A percentile compares a stretch with the other conserved stretches of the same genome.
phyloP scores from a whole-genome alignment of 441 rosid genomes.

The Corymbia citriodora region DNA sequence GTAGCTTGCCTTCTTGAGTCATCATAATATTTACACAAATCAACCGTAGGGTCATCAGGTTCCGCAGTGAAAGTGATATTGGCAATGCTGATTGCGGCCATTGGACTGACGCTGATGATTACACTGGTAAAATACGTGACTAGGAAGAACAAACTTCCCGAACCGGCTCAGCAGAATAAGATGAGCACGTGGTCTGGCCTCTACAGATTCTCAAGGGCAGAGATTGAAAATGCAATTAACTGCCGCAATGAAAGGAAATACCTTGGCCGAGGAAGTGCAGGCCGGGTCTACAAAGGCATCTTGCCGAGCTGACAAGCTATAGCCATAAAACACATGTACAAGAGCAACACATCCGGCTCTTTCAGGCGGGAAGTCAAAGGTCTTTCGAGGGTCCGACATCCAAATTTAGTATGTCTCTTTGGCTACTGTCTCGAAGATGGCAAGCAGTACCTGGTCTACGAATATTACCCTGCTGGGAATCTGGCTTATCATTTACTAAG shows the following conservation, averaged over 20 bases:
- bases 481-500: conserved; percentile 42
- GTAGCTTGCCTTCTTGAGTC: background rate
- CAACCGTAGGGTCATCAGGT: conserved; percentile 16
- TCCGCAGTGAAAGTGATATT: conserved; percentile 11
- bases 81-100: conserved; percentile 14
- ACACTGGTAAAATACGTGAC: conserved; percentile 24
- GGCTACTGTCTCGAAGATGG: conserved; percentile 53
- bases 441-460: conserved; percentile 59
- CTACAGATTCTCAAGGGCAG: conserved; percentile 50
- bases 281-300: conserved; percentile 50
- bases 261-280: conserved; percentile 61
- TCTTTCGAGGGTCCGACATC: conserved; percentile 61
- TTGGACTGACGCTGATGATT: conserved; percentile 22
- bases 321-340: conserved; percentile 52
- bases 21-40: background rate
- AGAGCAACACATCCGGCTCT: conserved; percentile 33
- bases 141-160: background rate
- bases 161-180: conserved; percentile 14
- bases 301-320: conserved; percentile 63
- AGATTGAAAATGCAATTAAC: conserved; percentile 52
- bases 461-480: conserved; percentile 54
- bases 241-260: conserved; percentile 13
- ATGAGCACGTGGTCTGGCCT: conserved; percentile 33
- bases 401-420: conserved; percentile 52
- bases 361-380: conserved; percentile 55